These are phyloP conservation scores for Phyllostachys edulis DNA, from an alignment of 176 grass and related monocot species.

Conservation along the genomic window DNA sequence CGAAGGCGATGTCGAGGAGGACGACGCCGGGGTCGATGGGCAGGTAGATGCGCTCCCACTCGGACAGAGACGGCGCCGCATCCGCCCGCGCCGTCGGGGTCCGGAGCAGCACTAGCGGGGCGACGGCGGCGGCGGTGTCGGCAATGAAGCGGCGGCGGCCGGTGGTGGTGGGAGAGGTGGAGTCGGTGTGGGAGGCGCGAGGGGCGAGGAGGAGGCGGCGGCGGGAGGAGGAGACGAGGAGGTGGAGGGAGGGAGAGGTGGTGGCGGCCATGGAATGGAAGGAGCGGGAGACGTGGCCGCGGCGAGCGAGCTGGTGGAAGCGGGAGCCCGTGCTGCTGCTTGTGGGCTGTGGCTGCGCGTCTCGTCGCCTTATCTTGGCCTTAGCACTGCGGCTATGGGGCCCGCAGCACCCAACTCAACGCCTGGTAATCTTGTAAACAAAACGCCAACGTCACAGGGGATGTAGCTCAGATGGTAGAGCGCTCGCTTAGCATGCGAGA, in stretches of 20 bases:
- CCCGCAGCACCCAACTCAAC: too few relatives aligned
- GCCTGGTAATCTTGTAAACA: too few relatives aligned
- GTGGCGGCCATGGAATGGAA: slow-evolving; percentile 56
- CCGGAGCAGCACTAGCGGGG: slow-evolving; percentile 19
- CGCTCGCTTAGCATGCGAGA: slow-evolving; percentile 99
- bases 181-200: slow-evolving; percentile 24
- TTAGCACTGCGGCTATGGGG: too few relatives aligned
- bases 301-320: background rate
- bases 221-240: slow-evolving; percentile 34
- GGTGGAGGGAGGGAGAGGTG: slow-evolving; percentile 33
- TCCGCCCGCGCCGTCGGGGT: slow-evolving; percentile 39
- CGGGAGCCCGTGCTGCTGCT: background rate
- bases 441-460: background rate
- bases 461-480: slow-evolving; percentile 99
- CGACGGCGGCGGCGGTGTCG: slow-evolving; percentile 37
- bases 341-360: background rate
- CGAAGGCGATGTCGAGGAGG: slow-evolving; percentile 96
- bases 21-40: slow-evolving; percentile 87
- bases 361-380: too few relatives aligned
- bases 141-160: slow-evolving; percentile 50
- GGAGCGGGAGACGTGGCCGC: background rate
- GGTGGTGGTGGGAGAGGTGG: background rate
- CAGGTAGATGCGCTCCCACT: slow-evolving; percentile 85
- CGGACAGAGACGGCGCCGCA: slow-evolving; percentile 47
- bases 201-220: slow-evolving; percentile 32